Percentiles rank a stretch among this genome's conserved stretches.
Conservation (phyloP, 495 filamentous ascomycete genomes). For the Talaromyces nanjingensis region DNA sequence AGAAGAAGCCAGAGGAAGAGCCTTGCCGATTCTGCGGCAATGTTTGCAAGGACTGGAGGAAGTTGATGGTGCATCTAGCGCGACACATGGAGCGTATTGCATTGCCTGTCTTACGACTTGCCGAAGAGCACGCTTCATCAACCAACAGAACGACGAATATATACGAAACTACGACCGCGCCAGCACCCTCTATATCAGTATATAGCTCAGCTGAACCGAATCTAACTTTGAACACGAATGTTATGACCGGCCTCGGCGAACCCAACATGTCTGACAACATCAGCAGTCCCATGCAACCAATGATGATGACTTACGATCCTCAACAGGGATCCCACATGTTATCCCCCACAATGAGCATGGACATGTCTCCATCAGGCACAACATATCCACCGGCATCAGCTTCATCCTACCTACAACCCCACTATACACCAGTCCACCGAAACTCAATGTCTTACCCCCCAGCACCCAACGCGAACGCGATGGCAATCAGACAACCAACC, state of each 20-base stretch:
- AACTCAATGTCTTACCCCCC: conserved; percentile 14
- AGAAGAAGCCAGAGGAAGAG: conserved; percentile 62
- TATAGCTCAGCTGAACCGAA: not conserved
- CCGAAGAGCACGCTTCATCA: conserved; percentile 33
- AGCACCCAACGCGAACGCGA: not conserved
- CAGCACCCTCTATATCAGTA: conserved; percentile 1
- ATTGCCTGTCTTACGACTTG: conserved; percentile 73
- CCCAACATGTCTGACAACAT: not conserved
- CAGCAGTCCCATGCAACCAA: not conserved
- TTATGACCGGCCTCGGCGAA: not conserved
- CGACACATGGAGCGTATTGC: conserved; percentile 95
- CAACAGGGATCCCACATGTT: not conserved
- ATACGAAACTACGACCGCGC: not conserved
- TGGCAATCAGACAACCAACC: not conserved
- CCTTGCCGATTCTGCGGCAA: conserved; percentile 88
- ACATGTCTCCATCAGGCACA: not conserved
- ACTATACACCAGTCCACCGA: conserved; percentile 10
- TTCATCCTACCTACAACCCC: not conserved
- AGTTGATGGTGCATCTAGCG: conserved; percentile 88
- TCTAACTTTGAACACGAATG: not conserved
- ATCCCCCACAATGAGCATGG: not conserved
- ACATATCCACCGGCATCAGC: conserved; percentile 6
- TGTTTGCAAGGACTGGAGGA: conserved; percentile 81
- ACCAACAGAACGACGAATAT: conserved; percentile 7
- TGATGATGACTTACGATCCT: not conserved